Evolutionary conservation across 179 eudicot genomes (phyloP).

Genomic region (Beta lomatogona): DNA sequence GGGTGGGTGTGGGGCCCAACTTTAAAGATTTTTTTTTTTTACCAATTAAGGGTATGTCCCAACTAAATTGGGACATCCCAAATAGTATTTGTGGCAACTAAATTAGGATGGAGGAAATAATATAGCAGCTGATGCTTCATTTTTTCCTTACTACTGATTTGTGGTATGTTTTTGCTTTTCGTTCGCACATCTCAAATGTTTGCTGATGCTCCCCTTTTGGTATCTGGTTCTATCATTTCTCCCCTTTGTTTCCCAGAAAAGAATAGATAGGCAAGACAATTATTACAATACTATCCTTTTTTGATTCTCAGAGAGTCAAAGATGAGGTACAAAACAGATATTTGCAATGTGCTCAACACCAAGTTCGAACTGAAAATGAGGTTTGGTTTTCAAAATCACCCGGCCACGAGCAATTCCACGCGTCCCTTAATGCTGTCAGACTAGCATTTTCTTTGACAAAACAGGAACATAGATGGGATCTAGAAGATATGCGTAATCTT

Average conservation of each 20-base stretch:
- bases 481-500: slow-evolving; percentile 24
- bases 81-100: too few relatives aligned
- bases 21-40: too few relatives aligned
- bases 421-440: slow-evolving; percentile 40
- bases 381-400: slow-evolving; percentile 44
- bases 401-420: slow-evolving; percentile 58
- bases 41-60: too few relatives aligned
- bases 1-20: too few relatives aligned
- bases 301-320: slow-evolving; percentile 49
- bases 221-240: slow-evolving; percentile 6
- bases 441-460: slow-evolving; percentile 4
- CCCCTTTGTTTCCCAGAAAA: not conserved
- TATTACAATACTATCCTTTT: slow-evolving; percentile 5
- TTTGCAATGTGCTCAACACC: slow-evolving; percentile 28
- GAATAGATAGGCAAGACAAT: not conserved
- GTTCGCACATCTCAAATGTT: not conserved
- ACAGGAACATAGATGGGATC: slow-evolving; percentile 30
- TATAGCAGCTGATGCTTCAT: too few relatives aligned
- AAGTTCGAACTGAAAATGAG: slow-evolving; percentile 30
- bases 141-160: too few relatives aligned
- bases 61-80: too few relatives aligned
- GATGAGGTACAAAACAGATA: slow-evolving; percentile 57
- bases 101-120: too few relatives aligned
- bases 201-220: slow-evolving; percentile 1
- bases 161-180: not conserved